Conservation (phyloP, 768 basidiomycete species). For the Kwoniella shandongensis region DNA sequence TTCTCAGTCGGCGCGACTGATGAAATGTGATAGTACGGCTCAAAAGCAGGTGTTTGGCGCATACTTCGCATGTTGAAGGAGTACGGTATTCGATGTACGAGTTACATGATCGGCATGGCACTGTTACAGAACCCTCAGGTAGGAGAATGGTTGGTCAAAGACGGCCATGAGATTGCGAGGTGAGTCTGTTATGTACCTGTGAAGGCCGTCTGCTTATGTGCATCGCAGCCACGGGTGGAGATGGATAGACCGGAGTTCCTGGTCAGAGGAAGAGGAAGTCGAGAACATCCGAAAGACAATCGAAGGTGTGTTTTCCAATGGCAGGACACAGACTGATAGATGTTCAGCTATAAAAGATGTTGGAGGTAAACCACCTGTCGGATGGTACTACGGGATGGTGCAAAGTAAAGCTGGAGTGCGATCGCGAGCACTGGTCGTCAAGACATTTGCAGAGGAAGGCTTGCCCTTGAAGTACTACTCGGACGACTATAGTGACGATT, state of each 20-base stretch:
- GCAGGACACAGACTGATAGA: no score
- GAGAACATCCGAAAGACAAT: conserved; percentile 35
- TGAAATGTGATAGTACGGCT: conserved; percentile 33
- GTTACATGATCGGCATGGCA: conserved; percentile 34
- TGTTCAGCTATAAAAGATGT: conserved; percentile 20
- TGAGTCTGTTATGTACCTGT: neutral
- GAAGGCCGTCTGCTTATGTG: neutral
- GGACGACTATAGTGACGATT: conserved; percentile 40
- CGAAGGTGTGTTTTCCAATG: conserved; percentile 12
- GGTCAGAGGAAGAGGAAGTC: conserved; percentile 36
- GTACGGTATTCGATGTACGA: conserved; percentile 28
- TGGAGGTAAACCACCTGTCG: conserved; percentile 22
- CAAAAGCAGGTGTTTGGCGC: conserved; percentile 44
- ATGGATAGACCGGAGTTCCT: conserved; percentile 34
- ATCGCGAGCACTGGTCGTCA: conserved; percentile 36
- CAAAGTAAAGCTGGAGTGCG: conserved; percentile 27
- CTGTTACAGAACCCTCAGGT: conserved; percentile 33
- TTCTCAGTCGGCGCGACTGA: neutral
- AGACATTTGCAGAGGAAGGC: conserved; percentile 38
- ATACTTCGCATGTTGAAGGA: conserved; percentile 39
- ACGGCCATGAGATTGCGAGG: conserved; percentile 42
- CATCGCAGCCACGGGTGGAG: conserved; percentile 40
- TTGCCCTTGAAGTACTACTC: conserved; percentile 36
- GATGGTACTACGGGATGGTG: conserved; percentile 49
- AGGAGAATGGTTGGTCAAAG: conserved; percentile 17